phyloP scores from a whole-genome alignment of 768 basidiomycete species.

The Lanmaoa pseudosensibilis region DNA sequence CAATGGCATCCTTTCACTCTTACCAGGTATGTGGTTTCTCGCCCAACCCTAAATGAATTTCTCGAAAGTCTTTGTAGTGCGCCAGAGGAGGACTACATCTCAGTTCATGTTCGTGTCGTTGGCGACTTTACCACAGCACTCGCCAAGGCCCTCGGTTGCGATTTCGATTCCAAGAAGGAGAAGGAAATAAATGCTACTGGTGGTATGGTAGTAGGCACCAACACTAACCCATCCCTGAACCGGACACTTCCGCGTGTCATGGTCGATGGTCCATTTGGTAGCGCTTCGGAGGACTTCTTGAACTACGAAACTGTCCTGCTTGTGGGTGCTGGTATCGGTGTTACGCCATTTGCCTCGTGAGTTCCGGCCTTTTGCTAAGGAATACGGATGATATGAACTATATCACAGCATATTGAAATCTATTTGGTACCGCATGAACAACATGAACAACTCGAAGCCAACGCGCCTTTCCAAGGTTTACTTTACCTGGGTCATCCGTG shows the following conservation, averaged over 20 bases:
- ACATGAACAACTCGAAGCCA: conserved; percentile 67
- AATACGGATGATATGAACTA: conserved; percentile 1
- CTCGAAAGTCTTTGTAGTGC: conserved; percentile 48
- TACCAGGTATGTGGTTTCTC: conserved; percentile 53
- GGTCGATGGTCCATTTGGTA: conserved; percentile 96
- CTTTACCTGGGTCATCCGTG: conserved; percentile 95
- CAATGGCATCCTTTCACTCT: conserved; percentile 98
- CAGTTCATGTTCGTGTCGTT: conserved; percentile 88
- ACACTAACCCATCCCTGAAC: conserved; percentile 59
- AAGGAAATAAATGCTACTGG: conserved; percentile 45
- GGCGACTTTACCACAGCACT: conserved; percentile 90
- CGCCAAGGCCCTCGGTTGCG: conserved; percentile 79
- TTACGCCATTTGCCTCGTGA: conserved; percentile 94
- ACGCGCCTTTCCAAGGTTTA: conserved; percentile 90
- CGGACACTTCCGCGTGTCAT: conserved; percentile 85
- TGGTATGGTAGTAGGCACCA: conserved; percentile 62
- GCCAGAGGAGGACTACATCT: conserved; percentile 94
- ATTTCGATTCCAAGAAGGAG: conserved; percentile 60
- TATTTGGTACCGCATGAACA: conserved; percentile 97
- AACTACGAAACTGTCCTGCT: conserved; percentile 88
- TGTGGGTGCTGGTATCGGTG: conserved; percentile 94
- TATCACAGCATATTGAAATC: conserved; percentile 73
- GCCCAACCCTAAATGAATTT: neutral
- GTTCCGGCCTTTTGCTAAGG: conserved; percentile 28
- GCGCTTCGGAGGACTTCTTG: conserved; percentile 87